Conservation (phyloP, 306 rosid species). For the Dalbergia cultrata region DNA sequence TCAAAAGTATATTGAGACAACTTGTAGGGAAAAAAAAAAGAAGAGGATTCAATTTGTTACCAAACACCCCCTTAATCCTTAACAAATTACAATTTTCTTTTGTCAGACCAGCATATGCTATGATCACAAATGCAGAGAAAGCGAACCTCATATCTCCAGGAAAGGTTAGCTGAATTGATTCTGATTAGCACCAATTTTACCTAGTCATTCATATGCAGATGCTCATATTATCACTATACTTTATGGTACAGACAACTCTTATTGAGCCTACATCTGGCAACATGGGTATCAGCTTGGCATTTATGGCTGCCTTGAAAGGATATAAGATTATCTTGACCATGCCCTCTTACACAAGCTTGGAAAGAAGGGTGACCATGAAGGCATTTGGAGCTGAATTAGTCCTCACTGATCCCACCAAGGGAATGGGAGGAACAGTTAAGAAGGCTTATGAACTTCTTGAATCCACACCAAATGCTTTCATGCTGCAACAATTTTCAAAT, state of each 20-base stretch:
- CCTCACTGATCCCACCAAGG: constrained; percentile 82
- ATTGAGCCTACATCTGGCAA: constrained; percentile 95
- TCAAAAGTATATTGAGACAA: no score
- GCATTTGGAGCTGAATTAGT: constrained; percentile 91
- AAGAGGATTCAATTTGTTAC: no score
- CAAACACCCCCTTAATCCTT: neutral
- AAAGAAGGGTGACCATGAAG: constrained; percentile 63
- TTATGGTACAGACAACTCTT: constrained; percentile 66
- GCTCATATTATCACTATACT: constrained; percentile 22
- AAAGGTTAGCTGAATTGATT: constrained; percentile 50
- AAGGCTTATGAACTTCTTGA: constrained; percentile 88
- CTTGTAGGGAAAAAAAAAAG: no score
- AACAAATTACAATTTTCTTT: constrained; percentile 8
- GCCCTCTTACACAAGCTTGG: constrained; percentile 63
- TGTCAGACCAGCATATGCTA: constrained; percentile 57
- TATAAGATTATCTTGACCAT: constrained; percentile 86
- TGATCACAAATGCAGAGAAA: constrained; percentile 57
- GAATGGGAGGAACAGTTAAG: constrained; percentile 75
- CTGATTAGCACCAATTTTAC: neutral
- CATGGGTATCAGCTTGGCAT: constrained; percentile 80
- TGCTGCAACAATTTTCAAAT: constrained; percentile 91
- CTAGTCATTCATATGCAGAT: neutral
- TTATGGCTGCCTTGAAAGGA: constrained; percentile 85
- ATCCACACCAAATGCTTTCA: constrained; percentile 76
- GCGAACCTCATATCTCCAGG: constrained; percentile 57